Evolutionary conservation across 192 early-diverging fungal species (phyloP), one percentile per base, ranked within the genome.

Genomic region (Coemansia sp.): DNA sequence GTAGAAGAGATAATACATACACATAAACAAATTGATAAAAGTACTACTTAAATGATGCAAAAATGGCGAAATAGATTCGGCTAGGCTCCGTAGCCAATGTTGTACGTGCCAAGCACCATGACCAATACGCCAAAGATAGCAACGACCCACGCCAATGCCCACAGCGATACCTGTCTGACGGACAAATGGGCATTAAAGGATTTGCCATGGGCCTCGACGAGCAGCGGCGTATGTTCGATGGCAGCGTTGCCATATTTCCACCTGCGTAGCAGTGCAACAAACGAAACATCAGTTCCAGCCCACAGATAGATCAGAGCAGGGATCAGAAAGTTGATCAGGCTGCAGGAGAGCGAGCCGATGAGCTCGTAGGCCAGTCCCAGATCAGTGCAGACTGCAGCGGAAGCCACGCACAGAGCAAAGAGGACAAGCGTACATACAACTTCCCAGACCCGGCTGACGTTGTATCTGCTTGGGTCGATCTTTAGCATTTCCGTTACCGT

Each of bases 281-380:
- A 44, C 19, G 64, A 54, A 47, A 76, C 61, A 44, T 70, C 68
- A 10, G 74, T 76, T 23, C 74, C 74, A 0, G 64, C 74, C 68
- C 64, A 67, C 23, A 76, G 37, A 25, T 63, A 76, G 20, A 70
- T 59, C 50, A 76, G 30, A 0, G 59, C 63, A 2, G 74, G 74
- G 14, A 76, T 50, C 20, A 76, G n/a, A 45, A 76, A 76, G 53
- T 67, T 76, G 50, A 76, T 62, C 2, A 63, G 59, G 53, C 68
- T 76, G 1, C 67, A 59, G 1, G 74, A 59, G 34, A 70, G 37
- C 4, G 68, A 30, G 38, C 76, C 76, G 20, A 79, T 67, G 14
- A 79, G 53, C 56, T 79, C 67, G 45, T 70, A 79, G 13, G 65
- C 76, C 9, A 74, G 64, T 0, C 76, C 76, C 40, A 79, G 33